Conservation (phyloP, 164 flowering plant genomes). For the Santalum album region DNA sequence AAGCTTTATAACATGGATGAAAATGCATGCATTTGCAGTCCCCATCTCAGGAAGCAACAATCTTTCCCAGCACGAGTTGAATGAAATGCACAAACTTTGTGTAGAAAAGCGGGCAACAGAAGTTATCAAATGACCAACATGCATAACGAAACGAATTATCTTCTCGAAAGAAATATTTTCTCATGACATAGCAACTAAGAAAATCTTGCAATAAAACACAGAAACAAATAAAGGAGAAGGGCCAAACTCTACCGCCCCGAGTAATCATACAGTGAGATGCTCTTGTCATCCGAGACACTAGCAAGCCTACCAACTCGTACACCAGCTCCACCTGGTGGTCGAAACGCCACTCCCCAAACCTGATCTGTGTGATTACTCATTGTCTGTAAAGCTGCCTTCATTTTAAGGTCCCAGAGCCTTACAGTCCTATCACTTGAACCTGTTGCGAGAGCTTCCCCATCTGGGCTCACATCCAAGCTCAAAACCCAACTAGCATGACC, state of each 20-base stretch:
- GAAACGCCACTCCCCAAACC: constrained; percentile 94
- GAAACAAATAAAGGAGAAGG: not conserved
- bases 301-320: constrained; percentile 73
- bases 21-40: too few relatives aligned
- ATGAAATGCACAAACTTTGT: too few relatives aligned
- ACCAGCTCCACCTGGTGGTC: constrained; percentile 59
- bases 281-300: constrained; percentile 94
- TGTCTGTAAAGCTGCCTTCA: constrained; percentile 89
- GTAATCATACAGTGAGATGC: constrained; percentile 77
- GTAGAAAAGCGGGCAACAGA: too few relatives aligned
- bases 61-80: too few relatives aligned
- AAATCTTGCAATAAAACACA: too few relatives aligned
- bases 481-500: constrained; percentile 96
- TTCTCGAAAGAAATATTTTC: too few relatives aligned
- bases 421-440: constrained; percentile 94
- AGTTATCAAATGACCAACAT: too few relatives aligned
- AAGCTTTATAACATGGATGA: too few relatives aligned
- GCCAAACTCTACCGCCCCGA: constrained; percentile 24
- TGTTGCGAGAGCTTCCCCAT: constrained; percentile 83
- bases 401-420: constrained; percentile 81
- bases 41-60: too few relatives aligned
- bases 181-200: too few relatives aligned
- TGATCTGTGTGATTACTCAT: constrained; percentile 83
- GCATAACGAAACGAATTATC: too few relatives aligned
- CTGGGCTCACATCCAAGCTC: constrained; percentile 88